Evolutionary conservation across 495 filamentous ascomycete genomes (phyloP).

Genomic region (Aspergillus ellipticus): DNA sequence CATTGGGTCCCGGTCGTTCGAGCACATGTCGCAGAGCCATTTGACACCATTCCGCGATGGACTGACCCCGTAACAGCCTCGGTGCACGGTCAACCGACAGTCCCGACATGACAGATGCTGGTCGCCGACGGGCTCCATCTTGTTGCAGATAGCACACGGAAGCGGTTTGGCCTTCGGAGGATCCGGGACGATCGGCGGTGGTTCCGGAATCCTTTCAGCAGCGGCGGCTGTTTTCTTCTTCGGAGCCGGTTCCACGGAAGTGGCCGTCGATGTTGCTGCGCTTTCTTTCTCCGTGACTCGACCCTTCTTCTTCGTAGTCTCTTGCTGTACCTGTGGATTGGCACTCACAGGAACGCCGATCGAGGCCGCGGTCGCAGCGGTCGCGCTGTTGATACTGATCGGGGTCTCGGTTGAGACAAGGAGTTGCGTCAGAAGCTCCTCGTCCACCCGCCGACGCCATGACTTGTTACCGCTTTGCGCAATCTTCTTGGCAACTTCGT

Average conservation of each 20-base stretch:
- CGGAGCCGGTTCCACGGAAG: constrained; percentile 45
- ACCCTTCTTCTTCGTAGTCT: constrained; percentile 58
- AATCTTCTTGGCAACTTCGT: constrained; percentile 89
- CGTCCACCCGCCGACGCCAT: constrained; percentile 84
- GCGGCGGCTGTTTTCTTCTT: constrained; percentile 63
- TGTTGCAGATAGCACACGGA: constrained; percentile 80
- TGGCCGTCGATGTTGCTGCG: constrained; percentile 41
- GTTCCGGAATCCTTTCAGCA: constrained; percentile 53
- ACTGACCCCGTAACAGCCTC: constrained; percentile 82
- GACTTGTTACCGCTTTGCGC: constrained; percentile 75
- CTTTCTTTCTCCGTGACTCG: constrained; percentile 51
- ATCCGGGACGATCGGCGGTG: constrained; percentile 61
- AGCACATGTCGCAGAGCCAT: constrained; percentile 95
- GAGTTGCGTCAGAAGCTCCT: constrained; percentile 84
- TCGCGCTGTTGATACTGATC: constrained; percentile 41
- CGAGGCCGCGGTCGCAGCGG: constrained; percentile 43
- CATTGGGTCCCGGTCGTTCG: constrained; percentile 82
- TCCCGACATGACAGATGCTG: constrained; percentile 74
- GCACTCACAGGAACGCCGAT: constrained; percentile 41
- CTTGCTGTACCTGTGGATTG: constrained; percentile 42
- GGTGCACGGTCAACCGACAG: constrained; percentile 90
- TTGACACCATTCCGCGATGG: constrained; percentile 67
- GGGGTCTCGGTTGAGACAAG: constrained; percentile 51
- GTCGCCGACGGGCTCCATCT: constrained; percentile 67
- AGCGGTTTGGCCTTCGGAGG: constrained; percentile 70